Evolutionary conservation across 768 basidiomycete species (phyloP).

Genomic region (Lentinula detonsa): DNA sequence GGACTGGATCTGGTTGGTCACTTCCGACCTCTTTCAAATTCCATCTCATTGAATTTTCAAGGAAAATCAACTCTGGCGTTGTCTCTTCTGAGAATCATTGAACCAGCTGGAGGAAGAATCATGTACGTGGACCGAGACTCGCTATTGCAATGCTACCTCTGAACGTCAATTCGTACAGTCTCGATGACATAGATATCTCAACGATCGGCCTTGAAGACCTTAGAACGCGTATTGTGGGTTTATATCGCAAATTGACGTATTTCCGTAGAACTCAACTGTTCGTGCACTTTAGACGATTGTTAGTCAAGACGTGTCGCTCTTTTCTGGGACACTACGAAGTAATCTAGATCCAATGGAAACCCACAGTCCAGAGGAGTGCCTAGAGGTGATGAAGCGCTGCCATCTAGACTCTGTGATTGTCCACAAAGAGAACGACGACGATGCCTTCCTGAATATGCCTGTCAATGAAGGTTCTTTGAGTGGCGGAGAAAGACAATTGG

Average conservation of each 20-base stretch:
- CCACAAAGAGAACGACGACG: constrained; percentile 25
- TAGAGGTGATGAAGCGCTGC: constrained; percentile 60
- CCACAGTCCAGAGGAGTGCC: constrained; percentile 54
- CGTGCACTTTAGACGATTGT: constrained; percentile 50
- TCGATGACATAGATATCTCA: constrained; percentile 67
- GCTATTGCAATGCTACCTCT: background rate
- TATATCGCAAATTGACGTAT: background rate
- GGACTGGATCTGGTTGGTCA: constrained; percentile 56
- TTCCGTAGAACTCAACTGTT: background rate
- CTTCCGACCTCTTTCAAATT: background rate
- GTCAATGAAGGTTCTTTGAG: constrained; percentile 64
- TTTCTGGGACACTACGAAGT: constrained; percentile 65
- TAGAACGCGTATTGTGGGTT: constrained; percentile 49
- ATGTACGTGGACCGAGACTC: constrained; percentile 30
- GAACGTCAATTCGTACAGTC: constrained; percentile 23
- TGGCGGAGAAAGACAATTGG: constrained; percentile 74
- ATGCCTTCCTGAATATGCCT: constrained; percentile 47
- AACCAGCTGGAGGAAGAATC: constrained; percentile 50
- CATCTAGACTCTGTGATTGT: constrained; percentile 46
- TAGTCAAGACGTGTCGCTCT: constrained; percentile 70
- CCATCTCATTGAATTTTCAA: constrained; percentile 9
- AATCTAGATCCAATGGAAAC: constrained; percentile 67
- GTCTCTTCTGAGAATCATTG: constrained; percentile 57
- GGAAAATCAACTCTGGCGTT: constrained; percentile 57
- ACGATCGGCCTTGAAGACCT: constrained; percentile 66